These are phyloP conservation scores for Trypanosoma avium DNA, from an alignment of 208 protist species.

Conservation along the genomic window DNA sequence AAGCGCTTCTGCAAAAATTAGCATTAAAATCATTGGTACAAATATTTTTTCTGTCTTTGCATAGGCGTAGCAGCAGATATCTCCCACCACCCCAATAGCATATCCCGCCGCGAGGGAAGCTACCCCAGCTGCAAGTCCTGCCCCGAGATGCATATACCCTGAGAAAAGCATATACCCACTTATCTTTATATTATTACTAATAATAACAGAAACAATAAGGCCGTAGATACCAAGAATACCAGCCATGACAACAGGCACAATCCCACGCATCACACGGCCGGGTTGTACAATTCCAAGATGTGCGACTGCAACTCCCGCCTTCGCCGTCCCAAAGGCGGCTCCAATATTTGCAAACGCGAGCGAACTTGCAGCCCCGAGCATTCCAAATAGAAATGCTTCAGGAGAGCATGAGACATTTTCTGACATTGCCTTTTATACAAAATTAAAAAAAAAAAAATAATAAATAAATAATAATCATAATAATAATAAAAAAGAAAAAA, in stretches of 20 bases:
- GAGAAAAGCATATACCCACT: slow-evolving; percentile 66
- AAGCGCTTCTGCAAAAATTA: slow-evolving; percentile 99
- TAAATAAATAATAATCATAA: neutral
- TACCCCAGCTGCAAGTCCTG: slow-evolving; percentile 95
- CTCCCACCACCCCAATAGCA: slow-evolving; percentile 99
- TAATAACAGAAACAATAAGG: slow-evolving; percentile 86
- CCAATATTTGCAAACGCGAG: slow-evolving; percentile 93
- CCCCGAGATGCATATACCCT: slow-evolving; percentile 96
- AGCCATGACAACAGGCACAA: slow-evolving; percentile 91
- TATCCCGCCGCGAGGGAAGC: slow-evolving; percentile 96
- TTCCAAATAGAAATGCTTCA: slow-evolving; percentile 93
- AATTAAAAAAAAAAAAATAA: neutral
- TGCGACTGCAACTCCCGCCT: slow-evolving; percentile 96
- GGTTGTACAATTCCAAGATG: slow-evolving; percentile 96
- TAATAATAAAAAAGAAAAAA: neutral
- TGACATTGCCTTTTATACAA: slow-evolving; percentile 19
- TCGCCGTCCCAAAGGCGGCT: slow-evolving; percentile 98
- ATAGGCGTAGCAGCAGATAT: slow-evolving; percentile 94
- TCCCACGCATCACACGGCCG: slow-evolving; percentile 93
- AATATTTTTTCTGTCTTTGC: slow-evolving; percentile 97
- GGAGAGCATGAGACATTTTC: slow-evolving; percentile 44
- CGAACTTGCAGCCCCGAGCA: slow-evolving; percentile 91
- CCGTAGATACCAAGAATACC: slow-evolving; percentile 94
- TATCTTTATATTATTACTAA: slow-evolving; percentile 85
- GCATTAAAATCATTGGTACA: slow-evolving; percentile 99